A percentile compares a stretch with the other conserved stretches of the same genome.
phyloP scores from a whole-genome alignment of 345 rosid genomes.

The Rhizophora apiculata region DNA sequence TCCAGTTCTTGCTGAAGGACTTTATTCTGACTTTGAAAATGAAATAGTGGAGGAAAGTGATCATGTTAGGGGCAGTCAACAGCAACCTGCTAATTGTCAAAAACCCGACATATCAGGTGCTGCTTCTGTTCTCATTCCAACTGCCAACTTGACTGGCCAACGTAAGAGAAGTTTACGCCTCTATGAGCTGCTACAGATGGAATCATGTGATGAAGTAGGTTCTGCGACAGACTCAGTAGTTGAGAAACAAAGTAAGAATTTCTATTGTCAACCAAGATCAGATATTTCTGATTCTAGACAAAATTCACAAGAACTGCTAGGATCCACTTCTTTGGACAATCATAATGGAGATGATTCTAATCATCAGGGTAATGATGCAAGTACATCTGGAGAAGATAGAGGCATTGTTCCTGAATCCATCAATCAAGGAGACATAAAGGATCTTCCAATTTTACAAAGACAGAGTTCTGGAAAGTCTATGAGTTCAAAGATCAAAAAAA shows the following conservation, averaged over 20 bases:
- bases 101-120: slow-evolving; percentile 23
- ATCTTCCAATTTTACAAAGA: slow-evolving; percentile 41
- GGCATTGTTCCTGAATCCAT: slow-evolving; percentile 37
- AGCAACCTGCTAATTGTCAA: slow-evolving; percentile 21
- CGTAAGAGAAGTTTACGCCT: slow-evolving; percentile 77
- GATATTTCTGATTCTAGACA: slow-evolving; percentile 24
- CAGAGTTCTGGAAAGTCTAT: slow-evolving; percentile 56
- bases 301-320: slow-evolving; percentile 18
- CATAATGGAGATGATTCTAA: slow-evolving; percentile 31
- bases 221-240: slow-evolving; percentile 20
- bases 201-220: slow-evolving; percentile 46
- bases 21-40: slow-evolving; percentile 45
- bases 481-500: slow-evolving; percentile 58
- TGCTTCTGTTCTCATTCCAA: slow-evolving; percentile 34
- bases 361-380: slow-evolving; percentile 54
- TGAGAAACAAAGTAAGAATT: slow-evolving; percentile 29
- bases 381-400: slow-evolving; percentile 74
- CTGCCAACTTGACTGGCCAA: slow-evolving; percentile 43
- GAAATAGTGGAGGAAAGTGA: slow-evolving; percentile 50
- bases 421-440: slow-evolving; percentile 27
- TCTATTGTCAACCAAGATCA: slow-evolving; percentile 28
- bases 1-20: slow-evolving; percentile 32
- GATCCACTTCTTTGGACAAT: slow-evolving; percentile 29
- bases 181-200: slow-evolving; percentile 85
- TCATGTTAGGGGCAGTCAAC: slow-evolving; percentile 30